Percentiles rank a stretch among this genome's conserved stretches.
Conservation (phyloP, 2,329 filamentous ascomycete species). For the Fusarium sp. region DNA sequence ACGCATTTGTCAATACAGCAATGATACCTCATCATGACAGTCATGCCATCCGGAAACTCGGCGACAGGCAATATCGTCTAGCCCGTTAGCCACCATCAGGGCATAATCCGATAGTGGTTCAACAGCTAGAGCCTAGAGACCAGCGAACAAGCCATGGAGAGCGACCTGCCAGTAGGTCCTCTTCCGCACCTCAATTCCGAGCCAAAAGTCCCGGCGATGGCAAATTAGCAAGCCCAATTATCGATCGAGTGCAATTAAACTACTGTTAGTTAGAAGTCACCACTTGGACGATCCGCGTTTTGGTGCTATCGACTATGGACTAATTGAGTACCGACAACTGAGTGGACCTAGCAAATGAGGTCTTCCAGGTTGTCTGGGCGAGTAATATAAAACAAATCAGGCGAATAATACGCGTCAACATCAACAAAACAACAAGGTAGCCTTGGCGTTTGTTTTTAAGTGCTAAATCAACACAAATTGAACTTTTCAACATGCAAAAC, state of each 20-base stretch:
- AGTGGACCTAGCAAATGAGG: conserved; percentile 9
- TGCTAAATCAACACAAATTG: background rate
- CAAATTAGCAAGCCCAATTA: conserved; percentile 13
- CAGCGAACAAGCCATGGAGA: background rate
- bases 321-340: background rate
- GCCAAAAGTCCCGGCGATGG: conserved; percentile 1
- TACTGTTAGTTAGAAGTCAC: background rate
- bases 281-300: background rate
- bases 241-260: conserved; percentile 6
- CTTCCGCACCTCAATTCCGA: background rate
- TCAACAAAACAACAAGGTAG: background rate
- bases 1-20: background rate
- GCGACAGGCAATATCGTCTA: conserved; percentile 2
- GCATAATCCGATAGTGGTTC: background rate
- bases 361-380: conserved; percentile 2
- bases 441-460: background rate
- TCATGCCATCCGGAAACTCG: conserved; percentile 16
- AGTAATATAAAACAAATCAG: background rate
- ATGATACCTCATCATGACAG: background rate
- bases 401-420: background rate
- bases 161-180: background rate
- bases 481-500: background rate
- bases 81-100: background rate
- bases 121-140: conserved; percentile 28
- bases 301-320: background rate